phyloP scores from a whole-genome alignment of 164 flowering plant genomes.

The Platanus orientalis region DNA sequence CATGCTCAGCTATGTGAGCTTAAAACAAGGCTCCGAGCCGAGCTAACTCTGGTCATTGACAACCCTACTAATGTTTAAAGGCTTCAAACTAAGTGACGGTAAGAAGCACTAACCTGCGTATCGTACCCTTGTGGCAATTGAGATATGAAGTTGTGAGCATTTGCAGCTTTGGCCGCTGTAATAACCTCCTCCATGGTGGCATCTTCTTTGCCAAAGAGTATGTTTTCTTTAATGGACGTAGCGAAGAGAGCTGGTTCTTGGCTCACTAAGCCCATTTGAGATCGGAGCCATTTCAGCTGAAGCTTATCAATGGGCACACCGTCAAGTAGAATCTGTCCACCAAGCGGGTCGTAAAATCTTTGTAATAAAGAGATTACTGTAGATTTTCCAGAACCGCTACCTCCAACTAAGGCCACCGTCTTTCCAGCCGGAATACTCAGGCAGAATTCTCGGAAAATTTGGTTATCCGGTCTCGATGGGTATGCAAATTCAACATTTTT shows the following conservation, averaged over 20 bases:
- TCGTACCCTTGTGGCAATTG: constrained; percentile 76
- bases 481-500: constrained; percentile 64
- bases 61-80: too few relatives aligned
- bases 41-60: too few relatives aligned
- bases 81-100: background rate
- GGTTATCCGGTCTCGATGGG: constrained; percentile 66
- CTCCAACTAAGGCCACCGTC: constrained; percentile 80
- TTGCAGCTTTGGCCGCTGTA: constrained; percentile 77
- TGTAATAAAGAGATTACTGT: constrained; percentile 64
- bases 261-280: constrained; percentile 91
- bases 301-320: constrained; percentile 57
- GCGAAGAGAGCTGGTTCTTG: constrained; percentile 92
- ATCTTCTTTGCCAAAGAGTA: constrained; percentile 81
- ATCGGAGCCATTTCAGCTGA: constrained; percentile 81
- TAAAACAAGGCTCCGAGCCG: too few relatives aligned
- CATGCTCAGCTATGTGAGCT: too few relatives aligned
- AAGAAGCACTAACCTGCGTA: constrained; percentile 54
- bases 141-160: constrained; percentile 79
- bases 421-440: constrained; percentile 62
- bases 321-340: constrained; percentile 65
- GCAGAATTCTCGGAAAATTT: constrained; percentile 46
- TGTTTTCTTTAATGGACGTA: constrained; percentile 72
- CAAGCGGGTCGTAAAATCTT: constrained; percentile 73
- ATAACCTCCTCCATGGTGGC: constrained; percentile 59
- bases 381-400: constrained; percentile 92